phyloP scores from a whole-genome alignment of 805 yeast genomes.

The Saccharomycopsis selenospora region DNA sequence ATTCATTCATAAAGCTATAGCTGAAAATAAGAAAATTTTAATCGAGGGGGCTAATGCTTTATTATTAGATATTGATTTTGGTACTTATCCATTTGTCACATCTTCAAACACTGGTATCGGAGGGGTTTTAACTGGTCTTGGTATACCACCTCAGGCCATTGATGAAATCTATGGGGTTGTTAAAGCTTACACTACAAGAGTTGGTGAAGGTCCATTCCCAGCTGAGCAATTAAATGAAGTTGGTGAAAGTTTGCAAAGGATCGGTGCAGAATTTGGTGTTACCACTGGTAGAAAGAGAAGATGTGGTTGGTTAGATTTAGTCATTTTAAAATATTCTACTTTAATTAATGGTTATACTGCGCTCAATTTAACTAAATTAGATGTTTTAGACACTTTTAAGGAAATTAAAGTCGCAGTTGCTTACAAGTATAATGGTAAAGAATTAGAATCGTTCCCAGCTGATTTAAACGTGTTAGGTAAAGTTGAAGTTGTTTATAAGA shows the following conservation, averaged over 20 bases:
- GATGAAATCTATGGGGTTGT: slow-evolving; percentile 89
- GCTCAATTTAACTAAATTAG: slow-evolving; percentile 90
- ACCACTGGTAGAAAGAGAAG: slow-evolving; percentile 99
- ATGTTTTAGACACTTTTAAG: slow-evolving; percentile 84
- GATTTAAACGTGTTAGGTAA: slow-evolving; percentile 75
- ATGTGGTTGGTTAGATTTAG: slow-evolving; percentile 98
- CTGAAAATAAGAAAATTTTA: slow-evolving; percentile 73
- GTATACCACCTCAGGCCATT: slow-evolving; percentile 85
- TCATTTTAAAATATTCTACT: slow-evolving; percentile 85
- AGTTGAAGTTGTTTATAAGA: slow-evolving; percentile 86
- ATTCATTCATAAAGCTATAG: slow-evolving; percentile 72
- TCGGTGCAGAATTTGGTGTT: slow-evolving; percentile 96
- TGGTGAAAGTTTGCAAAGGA: slow-evolving; percentile 81
- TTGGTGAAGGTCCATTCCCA: slow-evolving; percentile 99
- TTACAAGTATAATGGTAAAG: slow-evolving; percentile 73
- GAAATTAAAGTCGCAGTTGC: slow-evolving; percentile 85
- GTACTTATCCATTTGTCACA: slow-evolving; percentile 96
- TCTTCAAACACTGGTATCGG: slow-evolving; percentile 95
- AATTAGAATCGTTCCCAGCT: slow-evolving; percentile 80
- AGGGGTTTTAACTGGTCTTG: slow-evolving; percentile 95
- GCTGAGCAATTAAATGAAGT: slow-evolving; percentile 85
- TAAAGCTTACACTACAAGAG: slow-evolving; percentile 97
- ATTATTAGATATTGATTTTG: slow-evolving; percentile 95
- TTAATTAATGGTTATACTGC: slow-evolving; percentile 92
- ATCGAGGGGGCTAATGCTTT: slow-evolving; percentile 98